Conservation (phyloP, 1,284 basidiomycete species). For the Limonomyces culmigenus region DNA sequence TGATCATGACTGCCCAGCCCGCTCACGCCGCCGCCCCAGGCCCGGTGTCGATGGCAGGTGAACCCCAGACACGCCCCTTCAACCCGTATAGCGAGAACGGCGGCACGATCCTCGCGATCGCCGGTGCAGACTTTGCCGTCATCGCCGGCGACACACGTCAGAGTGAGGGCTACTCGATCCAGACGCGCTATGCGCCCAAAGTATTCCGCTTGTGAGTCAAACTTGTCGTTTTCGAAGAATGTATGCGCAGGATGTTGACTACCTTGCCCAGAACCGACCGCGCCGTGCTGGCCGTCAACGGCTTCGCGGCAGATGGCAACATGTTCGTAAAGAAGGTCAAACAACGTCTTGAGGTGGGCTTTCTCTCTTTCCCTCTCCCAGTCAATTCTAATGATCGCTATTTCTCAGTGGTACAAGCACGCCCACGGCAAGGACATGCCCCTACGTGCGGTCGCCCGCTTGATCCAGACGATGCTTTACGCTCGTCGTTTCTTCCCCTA, state of each 20-base stretch:
- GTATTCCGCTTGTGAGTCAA: constrained; percentile 68
- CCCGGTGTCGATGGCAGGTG: not conserved
- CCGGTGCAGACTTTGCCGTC: constrained; percentile 80
- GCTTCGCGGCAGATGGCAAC: constrained; percentile 89
- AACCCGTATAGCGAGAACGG: constrained; percentile 86
- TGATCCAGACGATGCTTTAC: constrained; percentile 95
- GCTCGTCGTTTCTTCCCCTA: constrained; percentile 90
- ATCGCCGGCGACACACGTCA: constrained; percentile 92
- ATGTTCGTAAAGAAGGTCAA: constrained; percentile 92
- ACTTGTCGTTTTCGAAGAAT: constrained; percentile 1
- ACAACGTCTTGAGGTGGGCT: constrained; percentile 74
- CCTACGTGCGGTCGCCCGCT: constrained; percentile 76
- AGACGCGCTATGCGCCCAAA: constrained; percentile 90
- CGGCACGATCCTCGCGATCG: constrained; percentile 88
- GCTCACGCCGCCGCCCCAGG: not conserved
- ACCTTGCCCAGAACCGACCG: constrained; percentile 64
- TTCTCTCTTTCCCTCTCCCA: constrained; percentile 3
- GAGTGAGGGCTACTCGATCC: constrained; percentile 87
- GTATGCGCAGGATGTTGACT: constrained; percentile 7
- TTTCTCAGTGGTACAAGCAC: constrained; percentile 77
- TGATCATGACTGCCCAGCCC: not conserved
- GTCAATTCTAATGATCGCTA: not conserved
- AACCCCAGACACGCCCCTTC: constrained; percentile 48
- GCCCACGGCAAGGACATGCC: constrained; percentile 91
- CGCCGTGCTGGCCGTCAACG: constrained; percentile 84